Percentiles rank a stretch among this genome's conserved stretches.
These are phyloP conservation scores for Chaetomium sp. DNA, from an alignment of 2,329 filamentous ascomycete genomes.

Conservation along the genomic window DNA sequence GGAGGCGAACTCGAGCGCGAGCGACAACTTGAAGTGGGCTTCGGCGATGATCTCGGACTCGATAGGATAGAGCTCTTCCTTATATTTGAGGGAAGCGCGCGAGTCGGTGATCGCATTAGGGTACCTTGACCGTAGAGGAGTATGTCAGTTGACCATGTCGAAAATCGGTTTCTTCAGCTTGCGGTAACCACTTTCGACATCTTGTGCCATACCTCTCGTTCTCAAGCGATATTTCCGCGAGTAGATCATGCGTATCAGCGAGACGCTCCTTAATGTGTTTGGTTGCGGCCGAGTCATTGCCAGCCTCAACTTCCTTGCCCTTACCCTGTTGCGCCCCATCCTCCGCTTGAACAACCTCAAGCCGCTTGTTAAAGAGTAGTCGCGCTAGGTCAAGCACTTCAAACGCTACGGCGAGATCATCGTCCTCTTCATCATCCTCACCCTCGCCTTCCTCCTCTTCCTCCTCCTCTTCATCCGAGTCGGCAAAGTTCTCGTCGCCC, in stretches of 20 bases:
- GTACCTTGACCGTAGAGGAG: constrained; percentile 47
- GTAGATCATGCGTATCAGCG: constrained; percentile 86
- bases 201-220: constrained; percentile 61
- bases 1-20: constrained; percentile 90
- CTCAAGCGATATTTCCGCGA: constrained; percentile 94
- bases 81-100: constrained; percentile 68
- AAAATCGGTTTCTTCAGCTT: constrained; percentile 8
- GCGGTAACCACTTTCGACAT: not conserved
- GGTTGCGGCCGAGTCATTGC: constrained; percentile 30
- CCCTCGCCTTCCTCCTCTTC: constrained; percentile 37
- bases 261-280: constrained; percentile 74
- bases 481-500: constrained; percentile 89
- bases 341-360: constrained; percentile 35
- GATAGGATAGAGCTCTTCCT: constrained; percentile 68
- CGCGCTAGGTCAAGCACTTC: constrained; percentile 78
- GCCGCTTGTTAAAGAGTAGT: constrained; percentile 53
- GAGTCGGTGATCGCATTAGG: constrained; percentile 80
- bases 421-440: constrained; percentile 51
- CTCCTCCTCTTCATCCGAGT: constrained; percentile 63
- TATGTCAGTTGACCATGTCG: constrained; percentile 15
- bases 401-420: constrained; percentile 73
- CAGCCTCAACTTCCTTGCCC: constrained; percentile 35
- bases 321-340: constrained; percentile 34
- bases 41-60: constrained; percentile 86
- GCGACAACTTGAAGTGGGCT: constrained; percentile 91